phyloP scores from a whole-genome alignment of 306 rosid species.

The Luffa aegyptiaca region DNA sequence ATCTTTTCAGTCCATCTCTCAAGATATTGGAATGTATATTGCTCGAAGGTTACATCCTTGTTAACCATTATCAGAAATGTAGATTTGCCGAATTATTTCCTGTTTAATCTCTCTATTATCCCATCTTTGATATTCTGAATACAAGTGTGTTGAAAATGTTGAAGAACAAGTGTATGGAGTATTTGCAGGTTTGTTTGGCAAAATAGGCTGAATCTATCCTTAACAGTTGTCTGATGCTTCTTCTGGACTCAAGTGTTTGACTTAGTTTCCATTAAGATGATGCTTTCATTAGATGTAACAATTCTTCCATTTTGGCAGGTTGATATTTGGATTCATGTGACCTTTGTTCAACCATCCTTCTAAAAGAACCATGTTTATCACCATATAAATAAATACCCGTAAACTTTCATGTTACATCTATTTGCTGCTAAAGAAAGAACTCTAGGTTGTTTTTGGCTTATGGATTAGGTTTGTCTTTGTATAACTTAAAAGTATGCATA shows the following conservation, averaged over 20 bases:
- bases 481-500: no score
- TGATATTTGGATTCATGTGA: no score
- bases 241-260: not conserved
- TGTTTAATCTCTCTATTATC: not conserved
- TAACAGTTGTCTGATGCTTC: not conserved
- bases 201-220: not conserved
- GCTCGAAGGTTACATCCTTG: conserved; percentile 1
- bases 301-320: no score
- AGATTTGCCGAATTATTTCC: not conserved
- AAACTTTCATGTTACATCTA: no score
- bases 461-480: not conserved
- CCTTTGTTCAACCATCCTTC: no score
- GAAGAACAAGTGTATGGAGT: not conserved
- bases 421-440: no score
- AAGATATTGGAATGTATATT: conserved; percentile 10
- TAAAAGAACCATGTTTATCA: no score
- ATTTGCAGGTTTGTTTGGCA: not conserved
- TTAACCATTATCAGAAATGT: conserved; percentile 6
- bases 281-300: not conserved
- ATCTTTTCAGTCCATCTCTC: conserved; percentile 12
- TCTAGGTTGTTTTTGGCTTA: not conserved
- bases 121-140: not conserved
- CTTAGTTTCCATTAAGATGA: not conserved
- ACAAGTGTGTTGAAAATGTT: not conserved
- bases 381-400: no score